These are phyloP conservation scores for Podaxis sp. DNA, from an alignment of 768 basidiomycete genomes.

Conservation along the genomic window DNA sequence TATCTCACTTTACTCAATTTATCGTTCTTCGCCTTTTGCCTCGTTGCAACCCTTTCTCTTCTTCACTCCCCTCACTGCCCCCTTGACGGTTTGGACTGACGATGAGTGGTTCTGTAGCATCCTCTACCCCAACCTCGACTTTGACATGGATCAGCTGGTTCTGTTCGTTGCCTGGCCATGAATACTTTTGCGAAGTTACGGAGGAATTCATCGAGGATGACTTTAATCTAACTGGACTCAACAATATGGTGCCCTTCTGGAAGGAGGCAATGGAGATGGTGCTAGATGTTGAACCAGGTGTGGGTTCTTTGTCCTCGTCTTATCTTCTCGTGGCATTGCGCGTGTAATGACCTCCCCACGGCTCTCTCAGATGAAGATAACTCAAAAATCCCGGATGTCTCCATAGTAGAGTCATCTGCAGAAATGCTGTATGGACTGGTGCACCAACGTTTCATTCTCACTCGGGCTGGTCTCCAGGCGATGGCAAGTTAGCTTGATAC, in stretches of 20 bases:
- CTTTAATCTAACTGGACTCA: conserved; percentile 97
- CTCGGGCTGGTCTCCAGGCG: conserved; percentile 87
- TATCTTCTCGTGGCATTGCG: background rate
- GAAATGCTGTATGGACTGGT: conserved; percentile 97
- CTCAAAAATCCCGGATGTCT: conserved; percentile 95
- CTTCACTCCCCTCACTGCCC: conserved; percentile 15
- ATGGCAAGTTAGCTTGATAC: conserved; percentile 63
- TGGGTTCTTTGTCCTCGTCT: conserved; percentile 30
- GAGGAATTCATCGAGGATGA: conserved; percentile 99
- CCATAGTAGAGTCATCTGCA: conserved; percentile 96
- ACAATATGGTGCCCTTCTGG: conserved; percentile 97
- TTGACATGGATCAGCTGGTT: conserved; percentile 97
- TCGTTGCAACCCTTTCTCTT: conserved; percentile 15
- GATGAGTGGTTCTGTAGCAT: conserved; percentile 51
- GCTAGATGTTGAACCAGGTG: conserved; percentile 97
- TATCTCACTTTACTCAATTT: conserved; percentile 19
- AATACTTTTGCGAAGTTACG: conserved; percentile 97
- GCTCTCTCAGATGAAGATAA: conserved; percentile 77
- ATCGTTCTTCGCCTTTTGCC: conserved; percentile 12
- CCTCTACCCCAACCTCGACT: conserved; percentile 87
- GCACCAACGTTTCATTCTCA: conserved; percentile 96
- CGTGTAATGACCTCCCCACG: conserved; percentile 22
- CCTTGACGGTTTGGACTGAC: conserved; percentile 14
- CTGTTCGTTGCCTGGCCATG: conserved; percentile 91
- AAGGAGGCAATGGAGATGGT: conserved; percentile 99